Evolutionary conservation across 208 protist genomes (phyloP).

Genomic region (Leishmania amazonensis): DNA sequence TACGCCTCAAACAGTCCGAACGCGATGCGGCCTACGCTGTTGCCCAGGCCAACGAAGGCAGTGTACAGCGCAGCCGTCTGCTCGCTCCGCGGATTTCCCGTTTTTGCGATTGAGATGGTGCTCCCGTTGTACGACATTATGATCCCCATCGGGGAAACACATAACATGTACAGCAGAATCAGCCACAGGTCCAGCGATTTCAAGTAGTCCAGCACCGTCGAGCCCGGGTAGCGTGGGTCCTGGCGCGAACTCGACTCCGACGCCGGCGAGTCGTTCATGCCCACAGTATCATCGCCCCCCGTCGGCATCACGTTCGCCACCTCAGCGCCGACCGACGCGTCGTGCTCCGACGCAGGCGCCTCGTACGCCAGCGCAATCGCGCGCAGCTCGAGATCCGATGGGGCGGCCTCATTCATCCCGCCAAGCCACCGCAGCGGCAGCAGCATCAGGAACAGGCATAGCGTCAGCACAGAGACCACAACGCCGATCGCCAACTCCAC

Average conservation of each 20-base stretch:
- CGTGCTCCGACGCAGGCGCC: not conserved
- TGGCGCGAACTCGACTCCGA: constrained; percentile 21
- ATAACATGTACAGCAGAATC: constrained; percentile 46
- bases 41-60: constrained; percentile 55
- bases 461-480: constrained; percentile 33
- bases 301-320: not conserved
- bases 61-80: constrained; percentile 46
- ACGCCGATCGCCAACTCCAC: constrained; percentile 38
- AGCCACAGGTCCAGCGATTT: constrained; percentile 47
- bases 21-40: constrained; percentile 47
- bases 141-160: constrained; percentile 38
- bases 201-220: constrained; percentile 37
- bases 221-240: constrained; percentile 47
- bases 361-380: constrained; percentile 2
- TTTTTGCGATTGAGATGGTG: constrained; percentile 55
- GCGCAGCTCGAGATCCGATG: constrained; percentile 8
- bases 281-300: not conserved
- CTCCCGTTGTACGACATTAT: constrained; percentile 57
- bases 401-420: constrained; percentile 48
- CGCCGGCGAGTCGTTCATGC: not conserved
- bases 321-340: not conserved
- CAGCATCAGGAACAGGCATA: constrained; percentile 42
- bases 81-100: constrained; percentile 35
- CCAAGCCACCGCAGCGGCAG: constrained; percentile 46
- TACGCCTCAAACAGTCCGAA: constrained; percentile 60